phyloP scores from a whole-genome alignment of 139 green algal species.

The Astrephomene gubernaculifera region DNA sequence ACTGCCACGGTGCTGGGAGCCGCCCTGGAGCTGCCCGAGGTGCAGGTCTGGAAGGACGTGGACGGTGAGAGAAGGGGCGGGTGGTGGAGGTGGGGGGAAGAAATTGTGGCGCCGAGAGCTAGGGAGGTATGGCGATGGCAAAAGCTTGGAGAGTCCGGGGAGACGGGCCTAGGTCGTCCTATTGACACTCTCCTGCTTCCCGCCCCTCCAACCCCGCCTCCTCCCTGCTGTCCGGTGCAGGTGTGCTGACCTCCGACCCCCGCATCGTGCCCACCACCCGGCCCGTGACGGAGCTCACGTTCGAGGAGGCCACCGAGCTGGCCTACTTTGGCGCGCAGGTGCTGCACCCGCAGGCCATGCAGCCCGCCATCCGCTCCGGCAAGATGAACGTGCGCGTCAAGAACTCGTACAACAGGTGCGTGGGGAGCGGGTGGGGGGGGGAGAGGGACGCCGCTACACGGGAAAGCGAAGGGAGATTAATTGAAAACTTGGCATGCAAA shows the following conservation, averaged over 20 bases:
- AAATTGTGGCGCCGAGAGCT: no score
- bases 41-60: slow-evolving; percentile 98
- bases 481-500: no score
- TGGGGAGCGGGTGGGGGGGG: not conserved
- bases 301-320: slow-evolving; percentile 98
- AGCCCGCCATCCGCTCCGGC: slow-evolving; percentile 81
- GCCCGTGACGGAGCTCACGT: slow-evolving; percentile 93
- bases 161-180: no score
- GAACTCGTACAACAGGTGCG: slow-evolving; percentile 96
- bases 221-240: slow-evolving; percentile 38
- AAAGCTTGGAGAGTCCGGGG: no score
- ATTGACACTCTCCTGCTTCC: no score
- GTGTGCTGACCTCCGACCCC: slow-evolving; percentile 95
- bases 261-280: slow-evolving; percentile 82
- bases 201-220: not conserved
- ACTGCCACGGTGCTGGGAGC: slow-evolving; percentile 95
- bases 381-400: slow-evolving; percentile 94
- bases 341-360: slow-evolving; percentile 97
- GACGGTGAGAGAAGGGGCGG: slow-evolving; percentile 73
- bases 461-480: no score
- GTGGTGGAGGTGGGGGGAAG: not conserved
- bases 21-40: slow-evolving; percentile 59
- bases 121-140: no score
- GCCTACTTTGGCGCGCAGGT: slow-evolving; percentile 98
- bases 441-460: not conserved